Conservation (phyloP, 2,329 filamentous ascomycete genomes). For the Penicillium psychrosexuale region DNA sequence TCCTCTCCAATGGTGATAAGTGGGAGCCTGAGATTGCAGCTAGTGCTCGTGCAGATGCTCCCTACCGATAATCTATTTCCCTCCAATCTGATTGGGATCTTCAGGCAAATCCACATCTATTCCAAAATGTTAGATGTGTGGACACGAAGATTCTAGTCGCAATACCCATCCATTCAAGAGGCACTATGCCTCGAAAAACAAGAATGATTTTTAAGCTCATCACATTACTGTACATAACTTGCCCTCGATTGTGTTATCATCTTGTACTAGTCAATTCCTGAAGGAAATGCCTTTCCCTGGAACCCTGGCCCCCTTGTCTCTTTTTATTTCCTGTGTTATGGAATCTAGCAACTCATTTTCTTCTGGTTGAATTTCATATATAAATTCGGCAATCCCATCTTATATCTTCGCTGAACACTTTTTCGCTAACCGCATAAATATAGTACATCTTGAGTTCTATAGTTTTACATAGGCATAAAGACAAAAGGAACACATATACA, state of each 20-base stretch:
- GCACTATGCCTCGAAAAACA: conserved; percentile 18
- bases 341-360: conserved; percentile 27
- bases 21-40: conserved; percentile 98
- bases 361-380: conserved; percentile 15
- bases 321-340: conserved; percentile 28
- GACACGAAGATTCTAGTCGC: neutral
- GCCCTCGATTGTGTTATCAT: conserved; percentile 26
- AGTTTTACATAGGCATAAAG: neutral
- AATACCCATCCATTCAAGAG: conserved; percentile 9
- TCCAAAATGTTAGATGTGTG: neutral
- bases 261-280: conserved; percentile 32
- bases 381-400: neutral
- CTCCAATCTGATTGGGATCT: neutral
- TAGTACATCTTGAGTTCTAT: neutral
- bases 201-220: conserved; percentile 14
- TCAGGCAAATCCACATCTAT: neutral
- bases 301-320: conserved; percentile 22
- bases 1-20: conserved; percentile 84
- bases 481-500: conserved; percentile 4
- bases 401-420: neutral
- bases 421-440: neutral
- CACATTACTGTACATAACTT: conserved; percentile 35
- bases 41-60: conserved; percentile 85
- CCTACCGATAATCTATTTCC: conserved; percentile 65
- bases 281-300: conserved; percentile 19